Conservation (phyloP, 2,329 filamentous ascomycete genomes). For the Fusarium coffeatum region DNA sequence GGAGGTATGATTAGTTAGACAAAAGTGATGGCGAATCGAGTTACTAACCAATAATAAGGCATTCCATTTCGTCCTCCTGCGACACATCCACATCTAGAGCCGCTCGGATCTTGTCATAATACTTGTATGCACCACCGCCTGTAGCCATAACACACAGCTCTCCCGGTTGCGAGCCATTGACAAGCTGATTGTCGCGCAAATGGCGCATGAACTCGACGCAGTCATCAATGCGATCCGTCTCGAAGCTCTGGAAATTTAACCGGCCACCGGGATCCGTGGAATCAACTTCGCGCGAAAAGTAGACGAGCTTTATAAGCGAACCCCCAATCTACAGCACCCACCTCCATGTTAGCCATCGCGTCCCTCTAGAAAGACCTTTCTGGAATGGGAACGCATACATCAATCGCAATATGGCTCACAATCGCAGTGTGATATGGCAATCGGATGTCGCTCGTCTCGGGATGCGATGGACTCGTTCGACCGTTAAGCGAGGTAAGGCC, state of each 20-base stretch:
- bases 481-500: conserved; percentile 51
- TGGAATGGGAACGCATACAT: conserved; percentile 70
- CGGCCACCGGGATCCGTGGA: conserved; percentile 85
- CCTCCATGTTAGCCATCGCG: conserved; percentile 27
- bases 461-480: conserved; percentile 60
- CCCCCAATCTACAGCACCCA: conserved; percentile 80
- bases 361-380: conserved; percentile 8
- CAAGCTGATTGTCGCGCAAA: conserved; percentile 83
- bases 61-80: conserved; percentile 98
- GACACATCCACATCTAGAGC: conserved; percentile 87
- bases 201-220: conserved; percentile 92
- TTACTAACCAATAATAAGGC: conserved; percentile 84
- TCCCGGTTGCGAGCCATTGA: conserved; percentile 76
- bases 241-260: conserved; percentile 94
- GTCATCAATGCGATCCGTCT: conserved; percentile 93
- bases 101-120: conserved; percentile 89
- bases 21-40: not conserved
- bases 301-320: conserved; percentile 94
- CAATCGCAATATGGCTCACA: conserved; percentile 95
- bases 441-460: conserved; percentile 92
- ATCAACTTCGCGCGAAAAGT: conserved; percentile 90
- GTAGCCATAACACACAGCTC: conserved; percentile 95
- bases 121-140: conserved; percentile 95
- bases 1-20: conserved; percentile 13
- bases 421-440: conserved; percentile 94